phyloP scores from a whole-genome alignment of 257 asterid species.

The Echites panduratus region DNA sequence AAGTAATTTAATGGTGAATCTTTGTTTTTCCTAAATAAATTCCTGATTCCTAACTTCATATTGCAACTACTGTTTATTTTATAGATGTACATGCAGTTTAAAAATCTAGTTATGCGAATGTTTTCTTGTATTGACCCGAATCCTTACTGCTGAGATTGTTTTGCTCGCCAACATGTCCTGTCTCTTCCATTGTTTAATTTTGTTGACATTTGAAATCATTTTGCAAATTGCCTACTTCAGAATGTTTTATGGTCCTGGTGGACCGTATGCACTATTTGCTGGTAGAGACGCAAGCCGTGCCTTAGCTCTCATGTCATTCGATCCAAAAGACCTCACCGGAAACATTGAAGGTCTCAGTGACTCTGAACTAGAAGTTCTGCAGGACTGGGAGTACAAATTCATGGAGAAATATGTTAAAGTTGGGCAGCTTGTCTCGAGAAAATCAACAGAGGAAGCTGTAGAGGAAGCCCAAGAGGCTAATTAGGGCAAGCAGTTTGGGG shows the following conservation, averaged over 20 bases:
- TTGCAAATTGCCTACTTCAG: slow-evolving; percentile 26
- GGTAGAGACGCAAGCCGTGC: slow-evolving; percentile 98
- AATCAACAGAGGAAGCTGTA: slow-evolving; percentile 19
- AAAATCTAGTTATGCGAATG: background rate
- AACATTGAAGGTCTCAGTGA: slow-evolving; percentile 62
- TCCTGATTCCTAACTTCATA: background rate
- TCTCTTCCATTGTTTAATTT: background rate
- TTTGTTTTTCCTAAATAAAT: background rate
- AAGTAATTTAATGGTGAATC: background rate
- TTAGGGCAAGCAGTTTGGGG: background rate
- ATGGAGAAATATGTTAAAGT: slow-evolving; percentile 86
- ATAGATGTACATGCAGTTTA: background rate
- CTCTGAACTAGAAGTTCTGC: slow-evolving; percentile 66
- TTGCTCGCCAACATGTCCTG: background rate
- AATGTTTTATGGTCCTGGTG: slow-evolving; percentile 99
- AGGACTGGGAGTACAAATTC: slow-evolving; percentile 88
- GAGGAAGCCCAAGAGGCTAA: slow-evolving; percentile 23
- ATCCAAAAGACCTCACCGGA: slow-evolving; percentile 70
- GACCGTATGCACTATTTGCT: slow-evolving; percentile 80
- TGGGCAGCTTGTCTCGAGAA: slow-evolving; percentile 55
- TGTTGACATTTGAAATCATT: background rate
- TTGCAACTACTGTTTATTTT: background rate
- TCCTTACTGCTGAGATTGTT: background rate
- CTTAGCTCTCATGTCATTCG: slow-evolving; percentile 84
- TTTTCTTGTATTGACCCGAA: background rate